Percentiles rank a stretch among this genome's conserved stretches.
Conservation (phyloP, 1,139 yeast genomes). For the Candida sp. region DNA sequence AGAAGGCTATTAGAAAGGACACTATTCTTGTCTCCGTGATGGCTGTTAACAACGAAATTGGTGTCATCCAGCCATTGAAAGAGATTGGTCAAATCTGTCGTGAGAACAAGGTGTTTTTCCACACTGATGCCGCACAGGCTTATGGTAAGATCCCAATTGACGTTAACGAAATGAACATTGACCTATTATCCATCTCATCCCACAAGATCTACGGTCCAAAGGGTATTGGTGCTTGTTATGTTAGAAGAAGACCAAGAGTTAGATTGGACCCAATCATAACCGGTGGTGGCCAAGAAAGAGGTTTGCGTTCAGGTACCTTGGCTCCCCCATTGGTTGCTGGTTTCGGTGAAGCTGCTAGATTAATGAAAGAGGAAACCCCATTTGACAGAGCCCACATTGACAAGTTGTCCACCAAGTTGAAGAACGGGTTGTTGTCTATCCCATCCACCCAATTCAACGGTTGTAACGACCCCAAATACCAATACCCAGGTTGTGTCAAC, state of each 20-base stretch:
- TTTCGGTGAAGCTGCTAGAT: constrained; percentile 96
- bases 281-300: constrained; percentile 99
- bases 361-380: constrained; percentile 72
- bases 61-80: constrained; percentile 95
- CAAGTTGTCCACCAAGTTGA: constrained; percentile 72
- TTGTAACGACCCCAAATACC: constrained; percentile 57
- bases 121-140: constrained; percentile 99
- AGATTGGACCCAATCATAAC: constrained; percentile 93
- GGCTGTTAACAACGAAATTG: constrained; percentile 99
- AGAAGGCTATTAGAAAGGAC: constrained; percentile 86
- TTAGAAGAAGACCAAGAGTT: constrained; percentile 98
- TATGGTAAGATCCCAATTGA: constrained; percentile 93
- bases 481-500: constrained; percentile 94
- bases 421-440: constrained; percentile 72
- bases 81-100: constrained; percentile 93
- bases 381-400: constrained; percentile 76
- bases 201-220: constrained; percentile 99
- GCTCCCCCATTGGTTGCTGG: constrained; percentile 97
- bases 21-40: constrained; percentile 92
- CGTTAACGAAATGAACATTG: constrained; percentile 93
- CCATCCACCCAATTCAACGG: constrained; percentile 95
- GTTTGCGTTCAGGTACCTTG: constrained; percentile 94
- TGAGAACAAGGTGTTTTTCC: constrained; percentile 90
- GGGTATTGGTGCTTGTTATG: constrained; percentile 96
- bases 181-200: constrained; percentile 89